Conservation (phyloP, 2,329 filamentous ascomycete genomes). For the Colletotrichum karsti region DNA sequence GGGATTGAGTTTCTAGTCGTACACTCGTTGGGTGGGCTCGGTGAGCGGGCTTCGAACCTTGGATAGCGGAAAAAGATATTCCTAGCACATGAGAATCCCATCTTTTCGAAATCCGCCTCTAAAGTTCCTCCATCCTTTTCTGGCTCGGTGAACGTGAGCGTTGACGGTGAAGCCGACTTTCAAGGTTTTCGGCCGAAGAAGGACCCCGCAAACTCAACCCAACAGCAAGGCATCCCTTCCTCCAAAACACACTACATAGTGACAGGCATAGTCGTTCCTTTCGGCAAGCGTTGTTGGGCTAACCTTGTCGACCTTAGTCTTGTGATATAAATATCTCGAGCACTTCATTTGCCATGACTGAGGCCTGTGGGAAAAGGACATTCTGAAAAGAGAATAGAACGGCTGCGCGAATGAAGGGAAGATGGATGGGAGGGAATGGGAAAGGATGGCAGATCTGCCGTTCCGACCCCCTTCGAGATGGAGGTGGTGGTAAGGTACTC, state of each 20-base stretch:
- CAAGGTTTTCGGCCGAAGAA: too few relatives aligned
- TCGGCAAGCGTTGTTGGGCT: not conserved
- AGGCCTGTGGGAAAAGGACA: not conserved
- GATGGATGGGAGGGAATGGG: not conserved
- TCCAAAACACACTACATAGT: too few relatives aligned
- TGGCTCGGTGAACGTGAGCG: not conserved
- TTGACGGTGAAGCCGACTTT: too few relatives aligned
- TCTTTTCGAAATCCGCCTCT: not conserved
- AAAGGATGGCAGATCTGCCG: not conserved
- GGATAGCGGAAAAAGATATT: not conserved
- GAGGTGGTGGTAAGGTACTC: not conserved
- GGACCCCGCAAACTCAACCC: too few relatives aligned
- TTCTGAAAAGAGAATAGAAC: not conserved
- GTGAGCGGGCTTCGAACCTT: not conserved
- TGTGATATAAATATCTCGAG: not conserved
- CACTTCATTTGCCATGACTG: not conserved
- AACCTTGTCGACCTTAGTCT: not conserved
- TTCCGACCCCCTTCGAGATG: not conserved
- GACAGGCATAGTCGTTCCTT: too few relatives aligned
- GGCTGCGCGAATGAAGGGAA: not conserved
- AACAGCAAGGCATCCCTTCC: too few relatives aligned
- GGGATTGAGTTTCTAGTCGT: not conserved
- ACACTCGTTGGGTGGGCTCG: conserved; percentile 3
- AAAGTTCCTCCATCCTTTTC: not conserved
- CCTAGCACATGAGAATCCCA: conserved; percentile 4